phyloP scores from a whole-genome alignment of 2,329 filamentous ascomycete genomes.

The Sporothrix pseudoabietina region DNA sequence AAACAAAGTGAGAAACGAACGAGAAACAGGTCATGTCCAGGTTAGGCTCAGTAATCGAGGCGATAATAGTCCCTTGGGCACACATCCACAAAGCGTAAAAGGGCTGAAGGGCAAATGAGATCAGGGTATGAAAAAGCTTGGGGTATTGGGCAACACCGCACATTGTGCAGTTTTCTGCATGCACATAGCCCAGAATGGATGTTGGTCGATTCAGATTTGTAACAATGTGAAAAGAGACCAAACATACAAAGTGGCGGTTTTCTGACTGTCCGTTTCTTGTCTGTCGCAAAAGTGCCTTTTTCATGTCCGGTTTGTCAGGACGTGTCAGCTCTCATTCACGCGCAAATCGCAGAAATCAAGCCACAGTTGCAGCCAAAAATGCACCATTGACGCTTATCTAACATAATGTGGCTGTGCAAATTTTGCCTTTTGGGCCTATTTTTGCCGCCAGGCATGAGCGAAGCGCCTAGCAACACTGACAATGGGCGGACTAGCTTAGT shows the following conservation, averaged over 20 bases:
- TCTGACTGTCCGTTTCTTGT: not conserved
- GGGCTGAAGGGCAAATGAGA: not conserved
- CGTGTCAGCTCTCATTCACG: not conserved
- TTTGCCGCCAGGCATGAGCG: slow-evolving; percentile 22
- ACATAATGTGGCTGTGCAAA: slow-evolving; percentile 22
- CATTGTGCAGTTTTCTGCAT: not conserved
- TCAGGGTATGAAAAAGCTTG: not conserved
- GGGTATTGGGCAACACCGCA: not conserved
- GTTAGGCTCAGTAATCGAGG: slow-evolving; percentile 21
- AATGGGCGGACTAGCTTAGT: slow-evolving; percentile 17
- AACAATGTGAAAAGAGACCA: not conserved
- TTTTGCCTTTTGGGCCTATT: not conserved
- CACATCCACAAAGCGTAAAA: not conserved
- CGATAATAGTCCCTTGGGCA: not conserved
- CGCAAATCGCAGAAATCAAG: not conserved
- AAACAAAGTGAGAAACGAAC: not conserved
- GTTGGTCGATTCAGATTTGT: not conserved
- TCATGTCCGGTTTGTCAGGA: slow-evolving; percentile 16
- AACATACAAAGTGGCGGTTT: not conserved
- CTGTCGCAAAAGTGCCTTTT: not conserved
- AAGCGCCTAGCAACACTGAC: slow-evolving; percentile 8
- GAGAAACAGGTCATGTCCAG: not conserved
- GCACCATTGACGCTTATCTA: not conserved
- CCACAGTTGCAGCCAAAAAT: not conserved
- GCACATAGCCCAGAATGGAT: not conserved